Evolutionary conservation across 2,329 filamentous ascomycete genomes (phyloP).

Genomic region (Colletotrichum chlorophyti): DNA sequence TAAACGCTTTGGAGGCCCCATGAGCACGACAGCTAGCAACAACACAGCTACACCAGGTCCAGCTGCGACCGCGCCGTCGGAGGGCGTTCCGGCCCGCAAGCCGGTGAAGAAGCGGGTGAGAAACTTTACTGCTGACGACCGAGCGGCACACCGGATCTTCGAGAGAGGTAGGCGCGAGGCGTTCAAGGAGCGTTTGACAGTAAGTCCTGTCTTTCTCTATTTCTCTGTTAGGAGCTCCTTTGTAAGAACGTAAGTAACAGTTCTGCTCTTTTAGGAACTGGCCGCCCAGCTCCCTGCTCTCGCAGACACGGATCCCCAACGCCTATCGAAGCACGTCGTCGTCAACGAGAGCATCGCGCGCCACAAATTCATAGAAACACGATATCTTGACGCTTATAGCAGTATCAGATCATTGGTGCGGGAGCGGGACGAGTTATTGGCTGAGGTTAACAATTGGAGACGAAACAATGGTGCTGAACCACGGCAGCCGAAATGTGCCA

Average conservation of each 20-base stretch:
- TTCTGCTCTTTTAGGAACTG: slow-evolving; percentile 42
- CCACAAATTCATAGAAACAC: slow-evolving; percentile 34
- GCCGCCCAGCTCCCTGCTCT: slow-evolving; percentile 43
- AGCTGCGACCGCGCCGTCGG: slow-evolving; percentile 1
- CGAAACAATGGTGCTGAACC: slow-evolving; percentile 7
- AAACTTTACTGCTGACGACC: slow-evolving; percentile 48
- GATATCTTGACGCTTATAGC: slow-evolving; percentile 28
- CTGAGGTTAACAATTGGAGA: slow-evolving; percentile 36
- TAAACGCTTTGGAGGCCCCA: no score
- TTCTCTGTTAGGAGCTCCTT: no score
- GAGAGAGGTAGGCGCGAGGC: slow-evolving; percentile 48
- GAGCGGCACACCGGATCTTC: slow-evolving; percentile 47
- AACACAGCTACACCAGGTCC: neutral
- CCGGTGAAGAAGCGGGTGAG: slow-evolving; percentile 41
- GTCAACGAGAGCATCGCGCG: slow-evolving; percentile 43
- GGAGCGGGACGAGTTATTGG: slow-evolving; percentile 38
- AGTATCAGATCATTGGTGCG: slow-evolving; percentile 30
- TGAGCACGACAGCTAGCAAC: slow-evolving; percentile 9
- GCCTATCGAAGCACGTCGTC: slow-evolving; percentile 48
- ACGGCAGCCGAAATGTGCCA: neutral
- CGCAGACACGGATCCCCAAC: slow-evolving; percentile 40
- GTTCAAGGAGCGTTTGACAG: slow-evolving; percentile 46
- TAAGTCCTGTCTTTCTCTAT: slow-evolving; percentile 29
- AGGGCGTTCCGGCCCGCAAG: neutral
- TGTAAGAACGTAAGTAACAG: no score